Percentiles rank a stretch among this genome's conserved stretches.
These are phyloP conservation scores for Rubus parviflorus DNA, from an alignment of 306 rosid species.

Conservation along the genomic window DNA sequence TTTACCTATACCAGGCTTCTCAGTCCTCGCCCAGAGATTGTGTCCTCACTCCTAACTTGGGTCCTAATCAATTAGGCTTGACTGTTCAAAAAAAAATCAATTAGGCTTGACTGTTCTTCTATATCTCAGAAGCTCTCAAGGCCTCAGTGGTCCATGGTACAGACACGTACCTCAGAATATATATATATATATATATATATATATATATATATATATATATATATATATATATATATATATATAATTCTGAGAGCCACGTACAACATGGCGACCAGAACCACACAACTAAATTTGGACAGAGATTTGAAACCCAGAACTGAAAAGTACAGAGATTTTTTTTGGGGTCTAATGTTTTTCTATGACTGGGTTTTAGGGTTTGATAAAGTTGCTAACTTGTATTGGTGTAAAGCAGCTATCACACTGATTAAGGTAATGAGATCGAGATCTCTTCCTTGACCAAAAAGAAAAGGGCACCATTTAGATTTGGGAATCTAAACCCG, in stretches of 20 bases:
- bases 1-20: constrained; percentile 2
- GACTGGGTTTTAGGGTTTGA: background rate
- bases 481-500: background rate
- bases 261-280: background rate
- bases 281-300: background rate
- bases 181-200: too few species aligned
- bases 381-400: background rate
- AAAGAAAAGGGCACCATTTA: background rate
- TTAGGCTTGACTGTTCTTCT: constrained; percentile 7
- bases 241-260: background rate
- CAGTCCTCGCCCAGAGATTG: constrained; percentile 10
- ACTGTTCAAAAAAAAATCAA: constrained; percentile 17
- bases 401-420: background rate
- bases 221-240: too few species aligned
- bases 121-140: background rate
- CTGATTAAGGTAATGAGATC: background rate
- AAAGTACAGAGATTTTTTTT: background rate
- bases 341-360: background rate
- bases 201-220: too few species aligned
- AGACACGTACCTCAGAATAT: too few species aligned
- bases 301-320: background rate
- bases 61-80: constrained; percentile 7
- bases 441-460: background rate
- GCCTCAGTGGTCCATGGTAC: background rate
- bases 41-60: background rate